Percentiles rank a stretch among this genome's conserved stretches.
These are phyloP conservation scores for Vitis labrusca DNA, from an alignment of 164 flowering plant species.

Conservation along the genomic window DNA sequence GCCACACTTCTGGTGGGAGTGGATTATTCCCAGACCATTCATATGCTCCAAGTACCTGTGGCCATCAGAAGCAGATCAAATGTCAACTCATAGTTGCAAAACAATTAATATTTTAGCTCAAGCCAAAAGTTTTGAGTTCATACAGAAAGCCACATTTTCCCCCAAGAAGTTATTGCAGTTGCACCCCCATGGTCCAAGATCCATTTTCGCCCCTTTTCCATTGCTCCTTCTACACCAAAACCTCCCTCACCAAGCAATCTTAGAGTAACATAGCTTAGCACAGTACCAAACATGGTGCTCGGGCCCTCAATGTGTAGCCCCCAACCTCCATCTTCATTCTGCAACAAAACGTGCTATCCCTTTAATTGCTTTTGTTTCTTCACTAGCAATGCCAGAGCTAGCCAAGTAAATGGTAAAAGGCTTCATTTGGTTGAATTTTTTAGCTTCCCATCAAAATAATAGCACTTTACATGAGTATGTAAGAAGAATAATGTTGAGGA, in stretches of 20 bases:
- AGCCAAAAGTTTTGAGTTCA: too few species aligned
- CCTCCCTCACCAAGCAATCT: not conserved
- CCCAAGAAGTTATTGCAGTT: too few species aligned
- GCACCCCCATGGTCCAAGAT: too few species aligned
- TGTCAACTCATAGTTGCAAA: too few species aligned
- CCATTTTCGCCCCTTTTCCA: too few species aligned
- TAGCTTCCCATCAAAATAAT: not conserved
- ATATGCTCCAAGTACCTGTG: too few species aligned
- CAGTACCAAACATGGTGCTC: slow-evolving; percentile 17
- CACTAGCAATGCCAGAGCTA: not conserved
- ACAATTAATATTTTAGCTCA: too few species aligned
- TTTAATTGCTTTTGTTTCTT: not conserved
- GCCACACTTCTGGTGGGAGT: too few species aligned
- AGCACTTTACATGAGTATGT: not conserved
- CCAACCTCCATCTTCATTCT: slow-evolving; percentile 21
- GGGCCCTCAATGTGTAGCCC: slow-evolving; percentile 17
- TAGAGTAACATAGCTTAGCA: slow-evolving; percentile 9
- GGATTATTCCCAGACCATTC: too few species aligned
- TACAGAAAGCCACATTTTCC: too few species aligned
- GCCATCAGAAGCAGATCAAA: too few species aligned
- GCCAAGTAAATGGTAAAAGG: not conserved
- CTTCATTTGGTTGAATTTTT: not conserved
- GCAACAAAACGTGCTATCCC: not conserved
- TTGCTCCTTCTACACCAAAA: slow-evolving; percentile 3
- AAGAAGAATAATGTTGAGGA: not conserved